Evolutionary conservation across 768 basidiomycete genomes (phyloP).

Genomic region (Tylopilus vinaceipallidus): DNA sequence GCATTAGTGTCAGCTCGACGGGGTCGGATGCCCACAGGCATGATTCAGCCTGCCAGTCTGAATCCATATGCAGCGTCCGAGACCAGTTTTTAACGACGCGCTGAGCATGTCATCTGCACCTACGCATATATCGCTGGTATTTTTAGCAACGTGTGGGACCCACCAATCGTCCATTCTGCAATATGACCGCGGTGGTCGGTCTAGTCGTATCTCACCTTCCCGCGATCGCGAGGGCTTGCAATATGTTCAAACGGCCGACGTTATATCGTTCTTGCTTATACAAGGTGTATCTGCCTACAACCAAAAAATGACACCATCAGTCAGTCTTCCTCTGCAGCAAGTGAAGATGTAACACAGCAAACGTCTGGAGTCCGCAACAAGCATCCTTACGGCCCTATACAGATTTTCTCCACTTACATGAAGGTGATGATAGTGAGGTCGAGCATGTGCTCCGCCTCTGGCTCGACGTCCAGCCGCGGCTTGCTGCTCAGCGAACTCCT

Average conservation of each 20-base stretch:
- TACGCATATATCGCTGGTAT: neutral
- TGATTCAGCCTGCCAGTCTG: conserved; percentile 12
- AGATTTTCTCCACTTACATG: conserved; percentile 33
- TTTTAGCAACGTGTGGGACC: neutral
- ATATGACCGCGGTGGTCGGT: neutral
- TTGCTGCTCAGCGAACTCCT: conserved; percentile 6
- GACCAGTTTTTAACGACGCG: no score
- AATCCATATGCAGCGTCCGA: conserved; percentile 12
- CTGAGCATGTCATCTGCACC: neutral
- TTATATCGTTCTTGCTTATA: conserved; percentile 4
- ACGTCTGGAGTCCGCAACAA: no score
- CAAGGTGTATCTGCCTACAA: no score
- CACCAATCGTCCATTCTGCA: neutral
- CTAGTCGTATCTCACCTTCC: neutral
- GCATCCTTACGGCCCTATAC: conserved; percentile 15
- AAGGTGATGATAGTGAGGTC: conserved; percentile 31
- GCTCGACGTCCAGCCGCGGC: conserved; percentile 20
- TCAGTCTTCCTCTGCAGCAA: no score
- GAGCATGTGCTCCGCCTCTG: conserved; percentile 23
- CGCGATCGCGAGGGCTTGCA: no score
- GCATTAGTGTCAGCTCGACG: conserved; percentile 15
- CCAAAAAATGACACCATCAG: no score
- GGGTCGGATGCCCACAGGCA: neutral
- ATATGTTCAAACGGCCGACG: no score
- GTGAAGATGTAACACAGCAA: no score